Evolutionary conservation across 2,329 filamentous ascomycete genomes (phyloP), one percentile per base, ranked within the genome.

Genomic region (Phialophora tarda): DNA sequence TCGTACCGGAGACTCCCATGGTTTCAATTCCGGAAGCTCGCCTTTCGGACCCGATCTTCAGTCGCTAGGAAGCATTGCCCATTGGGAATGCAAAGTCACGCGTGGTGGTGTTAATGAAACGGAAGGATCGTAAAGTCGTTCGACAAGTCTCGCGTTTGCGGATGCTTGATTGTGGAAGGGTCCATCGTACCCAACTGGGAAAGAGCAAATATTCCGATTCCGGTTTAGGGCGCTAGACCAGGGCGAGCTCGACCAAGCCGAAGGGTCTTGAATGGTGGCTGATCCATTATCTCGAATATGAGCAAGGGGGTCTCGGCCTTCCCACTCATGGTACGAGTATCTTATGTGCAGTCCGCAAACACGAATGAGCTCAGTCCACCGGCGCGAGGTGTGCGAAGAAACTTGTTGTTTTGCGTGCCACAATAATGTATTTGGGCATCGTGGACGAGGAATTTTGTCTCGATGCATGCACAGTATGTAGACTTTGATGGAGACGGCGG

Each of bases 161-260:
- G 48, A 28, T 21, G 48, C 48, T 24, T 17, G 23, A 23, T 12
- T 24, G 10, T 28, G 23, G 48, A 26, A 51, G 57, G 21, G 57
- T 41, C 41, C 57, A 41, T 26, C 30, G 3, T 50, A 47, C 38
- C 47, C 38, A 41, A 59, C 14, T 12, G 26, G 47, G 26, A 23
- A 48, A 50, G 57, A 21, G 38, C 38, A 44, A 44, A n/a, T 44
- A n/a, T n/a, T 44, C 38, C 6, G 38, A n/a, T 44, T 44, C 38
- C 17, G 6, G 38, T 7, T n/a, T 44, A 44, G 38, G 21, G 57
- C 41, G 21, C 38, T 24, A n/a, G 47, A 23, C 38, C 23, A 59
- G 23, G 28, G 38, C 38, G 30, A 48, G 47, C 24, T 28, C 17
- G 50, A 26, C 26, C 14, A 24, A 50, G 41, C 30, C 14, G 14